These are phyloP conservation scores for Cubamyces sp. DNA, from an alignment of 768 basidiomycete genomes.

Conservation along the genomic window DNA sequence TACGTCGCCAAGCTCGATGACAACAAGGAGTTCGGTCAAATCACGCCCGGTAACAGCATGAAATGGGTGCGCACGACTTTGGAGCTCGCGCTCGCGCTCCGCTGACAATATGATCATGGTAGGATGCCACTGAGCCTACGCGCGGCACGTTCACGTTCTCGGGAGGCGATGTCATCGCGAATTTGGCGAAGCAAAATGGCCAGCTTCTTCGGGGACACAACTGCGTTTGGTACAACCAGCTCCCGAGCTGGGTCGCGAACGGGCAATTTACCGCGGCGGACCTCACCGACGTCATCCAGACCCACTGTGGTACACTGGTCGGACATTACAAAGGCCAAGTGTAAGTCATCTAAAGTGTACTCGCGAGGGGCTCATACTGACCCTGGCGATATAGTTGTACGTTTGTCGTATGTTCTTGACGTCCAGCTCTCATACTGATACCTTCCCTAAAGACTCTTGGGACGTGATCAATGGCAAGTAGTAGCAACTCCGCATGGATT, in stretches of 20 bases:
- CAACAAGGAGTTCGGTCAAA: constrained; percentile 45
- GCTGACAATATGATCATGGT: not conserved
- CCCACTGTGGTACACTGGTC: constrained; percentile 54
- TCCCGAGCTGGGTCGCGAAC: constrained; percentile 53
- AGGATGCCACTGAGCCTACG: constrained; percentile 58
- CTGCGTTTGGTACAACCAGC: constrained; percentile 54
- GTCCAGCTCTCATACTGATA: not conserved
- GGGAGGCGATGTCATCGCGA: constrained; percentile 48
- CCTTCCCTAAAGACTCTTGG: constrained; percentile 43
- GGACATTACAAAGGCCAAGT: constrained; percentile 56
- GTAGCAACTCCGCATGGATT: not conserved
- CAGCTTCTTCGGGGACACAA: constrained; percentile 52
- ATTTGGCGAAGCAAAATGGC: constrained; percentile 48
- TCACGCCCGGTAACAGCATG: constrained; percentile 50
- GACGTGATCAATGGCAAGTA: constrained; percentile 54
- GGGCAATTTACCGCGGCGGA: constrained; percentile 47
- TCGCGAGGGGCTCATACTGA: not conserved
- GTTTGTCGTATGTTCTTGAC: not conserved
- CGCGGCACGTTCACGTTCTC: constrained; percentile 52
- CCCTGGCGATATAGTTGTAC: constrained; percentile 21
- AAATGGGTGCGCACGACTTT: constrained; percentile 40
- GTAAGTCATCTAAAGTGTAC: constrained; percentile 33
- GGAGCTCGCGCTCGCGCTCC: too few relatives aligned
- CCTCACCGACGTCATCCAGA: constrained; percentile 48
- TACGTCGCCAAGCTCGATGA: constrained; percentile 44